Evolutionary conservation across 768 basidiomycete genomes (phyloP), one percentile per base, ranked within the genome.

Genomic region (Rhizopogon sp.): DNA sequence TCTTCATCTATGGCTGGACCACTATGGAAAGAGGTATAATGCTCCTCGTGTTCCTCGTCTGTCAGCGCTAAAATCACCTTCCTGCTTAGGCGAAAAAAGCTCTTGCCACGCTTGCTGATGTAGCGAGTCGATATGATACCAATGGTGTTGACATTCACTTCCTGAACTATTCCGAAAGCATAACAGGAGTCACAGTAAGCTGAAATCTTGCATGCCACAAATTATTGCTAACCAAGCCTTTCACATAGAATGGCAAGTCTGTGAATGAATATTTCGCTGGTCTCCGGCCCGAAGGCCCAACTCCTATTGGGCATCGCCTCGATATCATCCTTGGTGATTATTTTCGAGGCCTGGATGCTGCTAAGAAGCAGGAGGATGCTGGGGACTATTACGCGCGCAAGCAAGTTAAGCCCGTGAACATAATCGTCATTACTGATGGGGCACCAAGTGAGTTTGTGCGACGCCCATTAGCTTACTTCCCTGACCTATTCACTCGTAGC

Each of bases 61-160:
- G 6, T 8, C 6, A 13, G 22, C 17, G 28, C 53, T 25, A 35
- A 54, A 28, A 42, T 37, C 57, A 0, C 46, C 10, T 52, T 6
- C 8, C 11, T 14, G 25, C 16, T 39, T 43, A 82, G 77, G 77
- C 81, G 2, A 61, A 68, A 42, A 62, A 72, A 17, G 80, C 81
- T 2, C 70, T 85, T 31, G 73, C 74, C 41, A 64, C 69, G 3
- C 71, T 87, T 9, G 83, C 81, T 11, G 69, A 73, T 6, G 67
- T 69, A 6, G 82, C 82, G 0, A 66, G 74, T 1, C 56, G 65
- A 40, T 84, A 85, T 51, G 84, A 84, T 57, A 62, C 58, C 6
- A 77, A 84, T 54, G 85, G 85, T 2, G 77, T 87, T 40, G 85
- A 87, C 55, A 72, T 87, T 4, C 67, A 80, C 59, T 87, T 87